Conservation (phyloP, 2,329 filamentous ascomycete genomes). For the Fusarium brevicatenulatum region DNA sequence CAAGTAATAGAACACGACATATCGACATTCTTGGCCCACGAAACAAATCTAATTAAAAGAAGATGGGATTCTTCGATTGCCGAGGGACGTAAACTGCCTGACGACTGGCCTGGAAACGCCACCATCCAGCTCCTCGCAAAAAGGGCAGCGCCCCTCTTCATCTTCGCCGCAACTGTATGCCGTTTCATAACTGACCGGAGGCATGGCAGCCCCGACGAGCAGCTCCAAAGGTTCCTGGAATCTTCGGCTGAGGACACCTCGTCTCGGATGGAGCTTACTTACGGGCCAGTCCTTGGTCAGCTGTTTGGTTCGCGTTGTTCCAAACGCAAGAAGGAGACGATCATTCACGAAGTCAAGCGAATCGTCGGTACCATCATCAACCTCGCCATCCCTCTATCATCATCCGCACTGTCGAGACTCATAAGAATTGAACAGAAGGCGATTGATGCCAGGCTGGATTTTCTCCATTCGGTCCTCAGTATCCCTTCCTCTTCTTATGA, state of each 20-base stretch:
- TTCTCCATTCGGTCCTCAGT: neutral
- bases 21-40: rapidly evolving
- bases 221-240: neutral
- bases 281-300: neutral
- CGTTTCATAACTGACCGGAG: neutral
- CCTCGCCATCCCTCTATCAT: neutral
- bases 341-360: neutral
- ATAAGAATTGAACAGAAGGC: neutral
- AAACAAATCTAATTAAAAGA: neutral
- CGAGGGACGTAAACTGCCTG: neutral
- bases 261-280: rapidly evolving
- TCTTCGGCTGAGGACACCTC: rapidly evolving
- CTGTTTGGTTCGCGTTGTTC: neutral
- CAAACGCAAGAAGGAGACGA: neutral
- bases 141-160: neutral
- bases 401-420: neutral
- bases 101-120: neutral
- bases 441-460: neutral
- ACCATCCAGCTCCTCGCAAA: rapidly evolving
- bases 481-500: neutral
- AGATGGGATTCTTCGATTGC: no score
- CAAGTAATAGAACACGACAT: slow-evolving; percentile 52
- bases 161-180: neutral
- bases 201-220: neutral
- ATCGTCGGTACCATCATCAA: neutral